phyloP scores from a whole-genome alignment of 345 rosid species.

The Moringa oleifera region DNA sequence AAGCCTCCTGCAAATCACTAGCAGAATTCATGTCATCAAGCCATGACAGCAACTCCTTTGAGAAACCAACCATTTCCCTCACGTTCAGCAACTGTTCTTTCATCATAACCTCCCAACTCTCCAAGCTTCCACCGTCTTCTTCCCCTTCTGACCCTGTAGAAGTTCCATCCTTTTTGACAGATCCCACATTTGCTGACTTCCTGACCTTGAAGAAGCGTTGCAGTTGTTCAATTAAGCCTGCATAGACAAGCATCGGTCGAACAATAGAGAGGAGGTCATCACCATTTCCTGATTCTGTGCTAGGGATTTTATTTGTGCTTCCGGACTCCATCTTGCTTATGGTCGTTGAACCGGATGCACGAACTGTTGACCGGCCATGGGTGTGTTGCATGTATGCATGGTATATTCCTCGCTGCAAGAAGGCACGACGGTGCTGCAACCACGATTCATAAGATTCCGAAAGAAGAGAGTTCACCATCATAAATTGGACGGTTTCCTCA shows the following conservation, averaged over 20 bases:
- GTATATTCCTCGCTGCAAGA: slow-evolving; percentile 85
- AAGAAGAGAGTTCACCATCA: slow-evolving; percentile 96
- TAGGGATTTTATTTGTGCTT: slow-evolving; percentile 28
- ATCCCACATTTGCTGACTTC: slow-evolving; percentile 28
- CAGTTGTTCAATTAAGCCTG: slow-evolving; percentile 89
- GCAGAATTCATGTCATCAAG: slow-evolving; percentile 76
- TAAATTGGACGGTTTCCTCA: slow-evolving; percentile 86
- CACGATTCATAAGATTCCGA: slow-evolving; percentile 90
- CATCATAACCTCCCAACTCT: slow-evolving; percentile 79
- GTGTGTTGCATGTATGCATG: slow-evolving; percentile 88
- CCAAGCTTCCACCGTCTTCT: slow-evolving; percentile 43
- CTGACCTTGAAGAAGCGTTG: slow-evolving; percentile 72
- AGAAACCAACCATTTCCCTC: slow-evolving; percentile 79
- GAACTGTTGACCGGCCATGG: slow-evolving; percentile 57
- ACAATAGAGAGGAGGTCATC: slow-evolving; percentile 63
- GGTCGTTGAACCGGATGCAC: slow-evolving; percentile 24
- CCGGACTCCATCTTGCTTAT: slow-evolving; percentile 35
- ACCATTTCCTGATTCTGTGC: slow-evolving; percentile 30
- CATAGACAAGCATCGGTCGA: slow-evolving; percentile 80
- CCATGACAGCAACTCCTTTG: slow-evolving; percentile 79
- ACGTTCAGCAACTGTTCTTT: slow-evolving; percentile 61
- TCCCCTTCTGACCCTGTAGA: slow-evolving; percentile 25
- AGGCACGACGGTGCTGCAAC: slow-evolving; percentile 80
- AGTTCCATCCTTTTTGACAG: slow-evolving; percentile 38
- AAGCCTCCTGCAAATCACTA: slow-evolving; percentile 79